Conservation (phyloP, 768 basidiomycete genomes). For the Amanita thiersii region DNA sequence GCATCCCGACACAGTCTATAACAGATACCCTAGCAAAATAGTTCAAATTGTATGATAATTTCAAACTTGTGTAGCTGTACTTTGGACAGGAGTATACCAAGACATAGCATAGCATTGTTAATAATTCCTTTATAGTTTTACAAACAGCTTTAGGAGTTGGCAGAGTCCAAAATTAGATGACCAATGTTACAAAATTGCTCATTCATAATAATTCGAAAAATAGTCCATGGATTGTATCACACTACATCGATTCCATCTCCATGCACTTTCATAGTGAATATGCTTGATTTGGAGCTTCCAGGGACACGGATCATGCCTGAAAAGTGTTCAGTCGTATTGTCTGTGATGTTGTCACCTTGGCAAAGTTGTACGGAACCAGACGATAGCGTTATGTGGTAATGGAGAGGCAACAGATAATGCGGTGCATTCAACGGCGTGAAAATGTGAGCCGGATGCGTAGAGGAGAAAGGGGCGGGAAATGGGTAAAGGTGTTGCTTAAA, state of each 20-base stretch:
- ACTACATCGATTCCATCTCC: too few relatives aligned
- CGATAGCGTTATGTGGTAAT: conserved; percentile 13
- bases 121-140: too few relatives aligned
- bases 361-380: background rate
- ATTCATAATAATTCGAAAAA: too few relatives aligned
- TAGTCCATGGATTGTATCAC: too few relatives aligned
- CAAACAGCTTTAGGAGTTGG: too few relatives aligned
- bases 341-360: background rate
- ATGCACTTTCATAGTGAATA: too few relatives aligned
- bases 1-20: conserved; percentile 6
- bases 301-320: too few relatives aligned
- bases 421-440: background rate
- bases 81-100: background rate
- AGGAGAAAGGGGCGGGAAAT: conserved; percentile 8
- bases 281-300: too few relatives aligned
- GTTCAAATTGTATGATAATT: background rate
- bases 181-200: too few relatives aligned
- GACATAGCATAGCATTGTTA: background rate
- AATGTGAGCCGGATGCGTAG: background rate
- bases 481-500: conserved; percentile 49
- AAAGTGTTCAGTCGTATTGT: background rate
- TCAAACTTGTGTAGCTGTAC: conserved; percentile 1
- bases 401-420: conserved; percentile 9
- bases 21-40: background rate
- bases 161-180: too few relatives aligned